Evolutionary conservation across 768 basidiomycete genomes (phyloP).

Genomic region (Lenzites betulinus): DNA sequence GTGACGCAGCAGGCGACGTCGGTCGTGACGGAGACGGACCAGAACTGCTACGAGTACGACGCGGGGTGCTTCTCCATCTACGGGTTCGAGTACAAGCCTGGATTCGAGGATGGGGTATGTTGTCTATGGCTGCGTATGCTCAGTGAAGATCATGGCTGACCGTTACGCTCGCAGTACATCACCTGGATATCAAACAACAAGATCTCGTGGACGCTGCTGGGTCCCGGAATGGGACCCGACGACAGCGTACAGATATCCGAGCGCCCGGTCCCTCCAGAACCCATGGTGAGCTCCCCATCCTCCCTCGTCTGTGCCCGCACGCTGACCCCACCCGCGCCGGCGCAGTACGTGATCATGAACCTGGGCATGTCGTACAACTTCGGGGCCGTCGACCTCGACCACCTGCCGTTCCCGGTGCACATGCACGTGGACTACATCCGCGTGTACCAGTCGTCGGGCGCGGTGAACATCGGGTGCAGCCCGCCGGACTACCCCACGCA

Average conservation of each 20-base stretch:
- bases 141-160: slow-evolving; percentile 2
- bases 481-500: slow-evolving; percentile 78
- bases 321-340: background rate
- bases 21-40: slow-evolving; percentile 66
- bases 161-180: slow-evolving; percentile 58
- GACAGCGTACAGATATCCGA: slow-evolving; percentile 56
- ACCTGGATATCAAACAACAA: slow-evolving; percentile 77
- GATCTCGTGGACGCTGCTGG: slow-evolving; percentile 74
- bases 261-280: slow-evolving; percentile 78
- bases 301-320: background rate
- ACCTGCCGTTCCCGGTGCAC: slow-evolving; percentile 67
- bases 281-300: slow-evolving; percentile 60
- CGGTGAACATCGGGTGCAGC: slow-evolving; percentile 83
- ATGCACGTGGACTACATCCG: slow-evolving; percentile 89
- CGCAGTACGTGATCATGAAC: slow-evolving; percentile 81
- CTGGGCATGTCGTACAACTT: slow-evolving; percentile 86
- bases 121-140: background rate
- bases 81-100: slow-evolving; percentile 71
- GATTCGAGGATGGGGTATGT: slow-evolving; percentile 63
- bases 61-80: slow-evolving; percentile 69
- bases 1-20: slow-evolving; percentile 80
- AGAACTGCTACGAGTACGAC: slow-evolving; percentile 65
- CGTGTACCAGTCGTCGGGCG: slow-evolving; percentile 78
- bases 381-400: slow-evolving; percentile 66
- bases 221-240: slow-evolving; percentile 67